Conservation (phyloP, 768 basidiomycete species). For the Boletus pseudopeckii region DNA sequence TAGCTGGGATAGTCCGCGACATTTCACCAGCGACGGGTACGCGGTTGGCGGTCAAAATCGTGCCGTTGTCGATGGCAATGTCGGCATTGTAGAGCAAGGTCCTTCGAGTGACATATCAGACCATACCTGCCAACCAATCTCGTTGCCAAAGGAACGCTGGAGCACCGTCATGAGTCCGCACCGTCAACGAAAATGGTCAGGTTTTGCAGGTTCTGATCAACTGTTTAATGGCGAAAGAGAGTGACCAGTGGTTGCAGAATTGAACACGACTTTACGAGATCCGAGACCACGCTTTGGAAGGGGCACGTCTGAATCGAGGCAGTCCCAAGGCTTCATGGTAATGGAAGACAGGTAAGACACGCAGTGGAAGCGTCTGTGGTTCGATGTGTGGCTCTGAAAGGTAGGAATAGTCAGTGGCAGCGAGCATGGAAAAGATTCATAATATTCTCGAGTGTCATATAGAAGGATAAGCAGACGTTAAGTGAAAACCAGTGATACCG, state of each 20-base stretch:
- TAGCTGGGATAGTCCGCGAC: slow-evolving; percentile 30
- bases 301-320: neutral
- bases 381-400: neutral
- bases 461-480: neutral
- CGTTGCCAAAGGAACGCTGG: slow-evolving; percentile 54
- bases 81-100: slow-evolving; percentile 42
- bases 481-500: neutral
- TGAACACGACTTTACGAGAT: neutral
- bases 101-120: slow-evolving; percentile 43
- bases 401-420: neutral
- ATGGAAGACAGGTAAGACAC: neutral
- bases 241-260: neutral
- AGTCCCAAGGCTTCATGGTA: neutral
- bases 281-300: too few relatives aligned
- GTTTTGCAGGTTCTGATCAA: neutral
- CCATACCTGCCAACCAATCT: slow-evolving; percentile 51
- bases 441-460: neutral
- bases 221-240: neutral
- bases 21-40: slow-evolving; percentile 47
- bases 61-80: slow-evolving; percentile 17
- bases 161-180: slow-evolving; percentile 61
- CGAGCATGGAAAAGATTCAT: neutral
- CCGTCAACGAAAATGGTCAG: slow-evolving; percentile 44
- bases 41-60: slow-evolving; percentile 32
- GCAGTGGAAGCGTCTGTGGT: neutral